Evolutionary conservation across 2,329 filamentous ascomycete species (phyloP).

Genomic region (Rasamsonia emersonii): DNA sequence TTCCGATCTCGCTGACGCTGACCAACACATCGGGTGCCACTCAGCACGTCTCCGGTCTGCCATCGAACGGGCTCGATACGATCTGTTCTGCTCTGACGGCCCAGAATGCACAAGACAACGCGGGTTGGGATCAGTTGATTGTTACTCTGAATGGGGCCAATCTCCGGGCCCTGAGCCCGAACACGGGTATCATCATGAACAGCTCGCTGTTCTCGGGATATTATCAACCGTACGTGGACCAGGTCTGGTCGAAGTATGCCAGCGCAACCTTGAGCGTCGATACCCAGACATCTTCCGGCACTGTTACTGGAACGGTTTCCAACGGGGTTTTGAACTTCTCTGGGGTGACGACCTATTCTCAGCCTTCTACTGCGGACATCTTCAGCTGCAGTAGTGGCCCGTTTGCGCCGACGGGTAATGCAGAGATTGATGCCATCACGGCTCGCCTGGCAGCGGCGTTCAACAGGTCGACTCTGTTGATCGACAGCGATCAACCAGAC

Average conservation of each 20-base stretch:
- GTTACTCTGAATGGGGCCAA: constrained; percentile 36
- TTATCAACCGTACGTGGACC: constrained; percentile 44
- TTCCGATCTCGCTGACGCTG: constrained; percentile 53
- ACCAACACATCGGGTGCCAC: constrained; percentile 33
- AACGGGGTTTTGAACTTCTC: constrained; percentile 34
- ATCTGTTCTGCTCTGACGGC: constrained; percentile 47
- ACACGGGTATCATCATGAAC: constrained; percentile 33
- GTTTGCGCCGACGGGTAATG: constrained; percentile 40
- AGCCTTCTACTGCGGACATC: constrained; percentile 55
- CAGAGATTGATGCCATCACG: constrained; percentile 53
- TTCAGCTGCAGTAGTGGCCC: constrained; percentile 58
- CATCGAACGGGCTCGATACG: constrained; percentile 46
- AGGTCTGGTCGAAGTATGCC: constrained; percentile 43
- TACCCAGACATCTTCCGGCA: constrained; percentile 54
- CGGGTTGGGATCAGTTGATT: constrained; percentile 55
- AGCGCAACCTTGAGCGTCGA: constrained; percentile 47
- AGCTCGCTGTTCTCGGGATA: constrained; percentile 42
- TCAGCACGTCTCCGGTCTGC: constrained; percentile 51
- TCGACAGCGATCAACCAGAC: constrained; percentile 44
- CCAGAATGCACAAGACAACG: constrained; percentile 49
- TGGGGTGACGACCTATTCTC: constrained; percentile 43
- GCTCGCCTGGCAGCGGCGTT: constrained; percentile 68
- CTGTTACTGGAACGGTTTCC: constrained; percentile 43
- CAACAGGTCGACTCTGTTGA: constrained; percentile 62
- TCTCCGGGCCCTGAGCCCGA: constrained; percentile 35